Evolutionary conservation across 352 stramenopile genomes (phyloP).

Genomic region (Phytopythium ostracodes): DNA sequence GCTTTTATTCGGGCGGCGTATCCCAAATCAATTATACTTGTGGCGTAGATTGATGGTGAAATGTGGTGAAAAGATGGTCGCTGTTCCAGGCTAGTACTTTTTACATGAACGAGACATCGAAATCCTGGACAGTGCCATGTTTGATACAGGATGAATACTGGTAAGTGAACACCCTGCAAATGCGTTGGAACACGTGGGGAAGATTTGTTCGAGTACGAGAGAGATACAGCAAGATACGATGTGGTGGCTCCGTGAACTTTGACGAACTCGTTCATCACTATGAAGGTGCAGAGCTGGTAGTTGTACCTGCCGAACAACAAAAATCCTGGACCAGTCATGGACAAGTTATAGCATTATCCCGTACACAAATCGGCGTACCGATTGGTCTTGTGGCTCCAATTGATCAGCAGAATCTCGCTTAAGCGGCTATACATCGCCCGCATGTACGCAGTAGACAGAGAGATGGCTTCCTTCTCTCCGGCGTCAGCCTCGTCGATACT

Average conservation of each 20-base stretch:
- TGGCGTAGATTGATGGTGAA: no score
- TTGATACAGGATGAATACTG: not conserved
- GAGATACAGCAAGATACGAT: not conserved
- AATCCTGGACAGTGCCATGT: not conserved
- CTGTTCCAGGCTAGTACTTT: not conserved
- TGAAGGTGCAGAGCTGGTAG: conserved; percentile 20
- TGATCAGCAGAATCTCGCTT: conserved; percentile 10
- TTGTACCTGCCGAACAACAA: conserved; percentile 12
- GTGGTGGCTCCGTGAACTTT: not conserved
- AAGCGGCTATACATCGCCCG: conserved; percentile 6
- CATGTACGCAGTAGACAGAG: conserved; percentile 8
- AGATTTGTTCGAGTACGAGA: not conserved
- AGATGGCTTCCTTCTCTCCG: conserved; percentile 12
- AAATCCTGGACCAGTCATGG: not conserved
- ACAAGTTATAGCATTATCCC: not conserved
- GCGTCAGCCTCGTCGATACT: conserved; percentile 8
- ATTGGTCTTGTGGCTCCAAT: conserved; percentile 23
- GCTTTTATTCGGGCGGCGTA: no score
- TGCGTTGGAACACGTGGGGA: not conserved
- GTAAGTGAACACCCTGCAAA: not conserved
- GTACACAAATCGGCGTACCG: conserved; percentile 5
- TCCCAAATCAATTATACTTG: no score
- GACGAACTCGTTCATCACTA: conserved; percentile 20
- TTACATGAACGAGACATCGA: not conserved
- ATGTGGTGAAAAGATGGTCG: no score